A percentile compares a stretch with the other conserved stretches of the same genome.
Evolutionary conservation across 495 filamentous ascomycete genomes (phyloP).

Genomic region (Thozetella sp.): DNA sequence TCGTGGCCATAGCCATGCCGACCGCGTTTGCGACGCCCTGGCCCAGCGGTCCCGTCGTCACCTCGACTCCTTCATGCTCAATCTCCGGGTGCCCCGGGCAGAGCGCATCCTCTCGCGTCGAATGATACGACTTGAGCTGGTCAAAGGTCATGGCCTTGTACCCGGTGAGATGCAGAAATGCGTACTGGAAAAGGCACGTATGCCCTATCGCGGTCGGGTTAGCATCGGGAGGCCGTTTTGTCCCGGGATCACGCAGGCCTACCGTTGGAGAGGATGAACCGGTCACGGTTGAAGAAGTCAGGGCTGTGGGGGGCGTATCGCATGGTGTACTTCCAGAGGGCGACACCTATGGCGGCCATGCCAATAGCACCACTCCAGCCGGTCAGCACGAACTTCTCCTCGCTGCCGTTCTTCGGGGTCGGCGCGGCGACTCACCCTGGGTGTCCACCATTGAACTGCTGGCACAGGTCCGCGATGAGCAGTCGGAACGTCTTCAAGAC

Average conservation of each 20-base stretch:
- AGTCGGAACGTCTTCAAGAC: constrained; percentile 54
- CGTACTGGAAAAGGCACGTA: constrained; percentile 62
- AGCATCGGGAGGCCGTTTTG: neutral
- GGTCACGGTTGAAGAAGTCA: constrained; percentile 52
- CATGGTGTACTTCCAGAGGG: constrained; percentile 56
- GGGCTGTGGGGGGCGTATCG: constrained; percentile 47
- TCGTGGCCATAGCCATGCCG: constrained; percentile 59
- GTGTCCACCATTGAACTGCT: constrained; percentile 62
- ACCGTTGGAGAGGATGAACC: constrained; percentile 56
- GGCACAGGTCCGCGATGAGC: constrained; percentile 60
- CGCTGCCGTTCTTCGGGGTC: too few species aligned
- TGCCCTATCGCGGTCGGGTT: constrained; percentile 34
- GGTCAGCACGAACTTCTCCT: neutral
- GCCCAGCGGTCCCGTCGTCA: constrained; percentile 63
- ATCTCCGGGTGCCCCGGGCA: constrained; percentile 66
- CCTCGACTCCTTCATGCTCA: constrained; percentile 61
- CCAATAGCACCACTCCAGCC: constrained; percentile 34
- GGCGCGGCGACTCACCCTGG: constrained; percentile 42
- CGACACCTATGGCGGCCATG: constrained; percentile 56
- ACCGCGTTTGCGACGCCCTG: constrained; percentile 64
- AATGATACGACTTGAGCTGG: constrained; percentile 62
- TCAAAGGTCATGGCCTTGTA: constrained; percentile 62
- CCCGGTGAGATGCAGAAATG: constrained; percentile 57
- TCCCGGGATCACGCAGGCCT: neutral
- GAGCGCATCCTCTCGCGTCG: constrained; percentile 47